Evolutionary conservation across 306 rosid genomes (phyloP).

Genomic region (Phaseolus lunatus): DNA sequence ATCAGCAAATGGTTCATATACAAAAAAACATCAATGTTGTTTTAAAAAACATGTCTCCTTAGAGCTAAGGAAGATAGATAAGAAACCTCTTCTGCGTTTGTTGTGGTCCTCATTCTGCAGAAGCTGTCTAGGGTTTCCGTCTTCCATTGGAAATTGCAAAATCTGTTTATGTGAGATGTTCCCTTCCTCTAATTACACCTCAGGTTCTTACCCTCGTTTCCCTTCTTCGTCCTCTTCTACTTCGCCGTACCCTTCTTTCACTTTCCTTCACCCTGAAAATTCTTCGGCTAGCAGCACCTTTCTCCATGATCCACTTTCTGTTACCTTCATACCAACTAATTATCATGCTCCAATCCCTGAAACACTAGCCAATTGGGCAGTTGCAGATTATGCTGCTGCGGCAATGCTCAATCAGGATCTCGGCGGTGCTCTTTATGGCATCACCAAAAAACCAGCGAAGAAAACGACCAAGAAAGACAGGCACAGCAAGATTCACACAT

Average conservation of each 20-base stretch:
- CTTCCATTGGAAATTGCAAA: constrained; percentile 16
- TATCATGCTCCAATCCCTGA: constrained; percentile 48
- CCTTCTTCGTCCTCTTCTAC: constrained; percentile 47
- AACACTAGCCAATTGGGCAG: constrained; percentile 46
- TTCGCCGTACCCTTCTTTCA: constrained; percentile 47
- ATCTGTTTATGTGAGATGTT: constrained; percentile 55
- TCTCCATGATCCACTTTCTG: constrained; percentile 47
- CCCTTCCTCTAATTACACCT: constrained; percentile 51
- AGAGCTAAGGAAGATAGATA: constrained; percentile 31
- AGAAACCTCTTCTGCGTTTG: constrained; percentile 20
- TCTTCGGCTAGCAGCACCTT: constrained; percentile 41
- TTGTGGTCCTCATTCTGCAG: constrained; percentile 40
- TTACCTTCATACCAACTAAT: constrained; percentile 46
- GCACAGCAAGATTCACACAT: constrained; percentile 91
- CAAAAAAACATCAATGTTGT: neutral
- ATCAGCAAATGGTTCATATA: neutral
- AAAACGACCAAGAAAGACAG: constrained; percentile 68
- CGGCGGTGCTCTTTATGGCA: neutral
- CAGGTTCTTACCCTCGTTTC: constrained; percentile 61
- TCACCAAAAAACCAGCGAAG: constrained; percentile 22
- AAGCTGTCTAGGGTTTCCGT: constrained; percentile 41
- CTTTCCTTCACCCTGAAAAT: constrained; percentile 44
- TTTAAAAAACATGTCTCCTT: constrained; percentile 9
- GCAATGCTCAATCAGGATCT: constrained; percentile 46
- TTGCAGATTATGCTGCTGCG: constrained; percentile 38